Conservation (phyloP, 2,329 filamentous ascomycete species). For the Shiraia sp. region DNA sequence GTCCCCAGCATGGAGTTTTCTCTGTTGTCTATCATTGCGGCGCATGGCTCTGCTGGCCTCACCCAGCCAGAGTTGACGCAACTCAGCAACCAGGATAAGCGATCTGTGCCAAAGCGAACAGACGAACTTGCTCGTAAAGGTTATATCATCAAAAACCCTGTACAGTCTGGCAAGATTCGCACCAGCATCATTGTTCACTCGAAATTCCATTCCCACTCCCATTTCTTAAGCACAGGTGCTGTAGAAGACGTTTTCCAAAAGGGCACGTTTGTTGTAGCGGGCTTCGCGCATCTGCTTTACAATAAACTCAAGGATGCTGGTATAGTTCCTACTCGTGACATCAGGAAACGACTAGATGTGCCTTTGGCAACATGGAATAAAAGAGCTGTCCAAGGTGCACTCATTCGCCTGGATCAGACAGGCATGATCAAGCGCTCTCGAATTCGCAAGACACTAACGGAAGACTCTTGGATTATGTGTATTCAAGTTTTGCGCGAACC, state of each 20-base stretch:
- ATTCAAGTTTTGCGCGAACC: slow-evolving; percentile 49
- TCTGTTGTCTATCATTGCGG: slow-evolving; percentile 62
- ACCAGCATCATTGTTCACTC: slow-evolving; percentile 62
- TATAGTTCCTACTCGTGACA: slow-evolving; percentile 57
- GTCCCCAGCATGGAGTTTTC: slow-evolving; percentile 60
- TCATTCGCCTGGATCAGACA: slow-evolving; percentile 45
- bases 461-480: slow-evolving; percentile 37
- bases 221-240: slow-evolving; percentile 29
- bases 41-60: slow-evolving; percentile 58
- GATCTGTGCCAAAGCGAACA: slow-evolving; percentile 65
- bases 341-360: slow-evolving; percentile 53
- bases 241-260: slow-evolving; percentile 41
- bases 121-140: slow-evolving; percentile 60
- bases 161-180: slow-evolving; percentile 48
- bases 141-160: slow-evolving; percentile 61
- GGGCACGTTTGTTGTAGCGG: slow-evolving; percentile 53
- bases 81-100: slow-evolving; percentile 65
- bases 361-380: slow-evolving; percentile 42
- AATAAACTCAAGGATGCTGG: slow-evolving; percentile 53
- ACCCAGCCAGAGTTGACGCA: slow-evolving; percentile 60
- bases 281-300: slow-evolving; percentile 55
- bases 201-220: slow-evolving; percentile 50
- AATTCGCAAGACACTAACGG: slow-evolving; percentile 32
- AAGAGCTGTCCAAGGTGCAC: slow-evolving; percentile 44
- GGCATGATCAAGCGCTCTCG: slow-evolving; percentile 47